phyloP scores from a whole-genome alignment of 1,139 yeast genomes.

The Sugiyamaella sp. region DNA sequence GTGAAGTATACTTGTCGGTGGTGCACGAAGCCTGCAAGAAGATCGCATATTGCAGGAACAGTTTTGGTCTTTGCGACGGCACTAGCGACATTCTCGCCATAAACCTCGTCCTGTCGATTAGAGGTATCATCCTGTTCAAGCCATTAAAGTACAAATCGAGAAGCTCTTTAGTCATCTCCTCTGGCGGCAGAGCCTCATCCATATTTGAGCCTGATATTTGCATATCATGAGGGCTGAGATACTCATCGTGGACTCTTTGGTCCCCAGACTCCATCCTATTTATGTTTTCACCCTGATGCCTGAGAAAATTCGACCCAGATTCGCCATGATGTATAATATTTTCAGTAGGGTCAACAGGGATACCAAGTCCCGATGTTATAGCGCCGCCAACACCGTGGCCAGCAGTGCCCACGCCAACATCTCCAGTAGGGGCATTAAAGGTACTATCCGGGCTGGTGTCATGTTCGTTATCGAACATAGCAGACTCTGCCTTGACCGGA shows the following conservation, averaged over 20 bases:
- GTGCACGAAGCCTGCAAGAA: constrained; percentile 36
- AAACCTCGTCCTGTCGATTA: constrained; percentile 33
- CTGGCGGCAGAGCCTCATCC: constrained; percentile 38
- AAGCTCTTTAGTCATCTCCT: constrained; percentile 32
- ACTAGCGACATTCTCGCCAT: constrained; percentile 22
- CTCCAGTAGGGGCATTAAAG: background rate
- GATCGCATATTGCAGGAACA: constrained; percentile 39
- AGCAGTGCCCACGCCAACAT: constrained; percentile 2
- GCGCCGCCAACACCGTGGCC: constrained; percentile 3
- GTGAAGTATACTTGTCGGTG: constrained; percentile 26
- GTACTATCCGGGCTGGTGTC: constrained; percentile 9
- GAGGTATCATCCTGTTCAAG: constrained; percentile 27
- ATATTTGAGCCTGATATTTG: constrained; percentile 22
- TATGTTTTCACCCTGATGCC: background rate
- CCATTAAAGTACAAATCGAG: constrained; percentile 31
- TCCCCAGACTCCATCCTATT: background rate
- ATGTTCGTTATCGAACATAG: constrained; percentile 11
- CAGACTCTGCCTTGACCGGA: constrained; percentile 12
- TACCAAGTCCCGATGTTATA: constrained; percentile 8
- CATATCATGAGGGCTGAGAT: constrained; percentile 5
- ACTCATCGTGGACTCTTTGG: background rate
- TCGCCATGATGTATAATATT: background rate
- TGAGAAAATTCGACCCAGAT: background rate
- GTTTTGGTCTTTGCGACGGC: constrained; percentile 31
- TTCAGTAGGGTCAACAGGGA: constrained; percentile 5